phyloP scores from a whole-genome alignment of 2,329 filamentous ascomycete genomes.

The Aspergillus neotritici region DNA sequence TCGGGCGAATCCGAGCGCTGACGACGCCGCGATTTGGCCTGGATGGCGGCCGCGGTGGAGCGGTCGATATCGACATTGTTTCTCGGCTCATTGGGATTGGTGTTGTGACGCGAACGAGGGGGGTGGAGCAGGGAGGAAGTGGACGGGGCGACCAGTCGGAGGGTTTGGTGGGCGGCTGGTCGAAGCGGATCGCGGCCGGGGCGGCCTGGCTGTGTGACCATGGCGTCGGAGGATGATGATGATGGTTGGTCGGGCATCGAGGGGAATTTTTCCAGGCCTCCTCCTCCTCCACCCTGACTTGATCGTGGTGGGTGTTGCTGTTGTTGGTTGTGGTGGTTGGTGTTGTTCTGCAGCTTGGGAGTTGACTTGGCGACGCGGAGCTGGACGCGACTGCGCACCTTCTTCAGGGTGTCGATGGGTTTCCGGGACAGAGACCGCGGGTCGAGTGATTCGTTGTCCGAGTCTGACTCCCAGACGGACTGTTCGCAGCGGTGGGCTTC shows the following conservation, averaged over 20 bases:
- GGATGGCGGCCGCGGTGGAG: conserved; percentile 32
- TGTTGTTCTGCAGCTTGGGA: conserved; percentile 26
- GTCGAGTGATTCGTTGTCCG: conserved; percentile 30
- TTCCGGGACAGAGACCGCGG: conserved; percentile 33
- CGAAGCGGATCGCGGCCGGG: conserved; percentile 22
- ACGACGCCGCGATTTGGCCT: conserved; percentile 30
- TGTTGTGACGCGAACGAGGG: conserved; percentile 19
- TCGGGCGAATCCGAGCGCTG: conserved; percentile 27
- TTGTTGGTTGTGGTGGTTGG: conserved; percentile 11
- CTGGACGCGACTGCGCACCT: conserved; percentile 37
- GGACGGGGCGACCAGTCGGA: conserved; percentile 34
- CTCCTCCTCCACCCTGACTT: too few species aligned
- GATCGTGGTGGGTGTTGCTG: background rate
- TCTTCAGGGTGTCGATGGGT: conserved; percentile 36
- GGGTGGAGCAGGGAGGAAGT: conserved; percentile 28
- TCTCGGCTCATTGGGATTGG: conserved; percentile 14
- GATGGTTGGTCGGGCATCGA: conserved; percentile 24
- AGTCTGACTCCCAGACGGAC: conserved; percentile 39
- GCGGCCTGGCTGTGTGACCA: conserved; percentile 17
- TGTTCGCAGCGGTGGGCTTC: conserved; percentile 30
- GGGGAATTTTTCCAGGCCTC: conserved; percentile 23
- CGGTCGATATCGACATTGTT: conserved; percentile 26
- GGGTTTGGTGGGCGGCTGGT: conserved; percentile 23
- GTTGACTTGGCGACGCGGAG: conserved; percentile 35
- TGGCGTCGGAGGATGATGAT: too few species aligned